Conservation (phyloP, 345 rosid genomes). For the Aquilaria yunnanensis region DNA sequence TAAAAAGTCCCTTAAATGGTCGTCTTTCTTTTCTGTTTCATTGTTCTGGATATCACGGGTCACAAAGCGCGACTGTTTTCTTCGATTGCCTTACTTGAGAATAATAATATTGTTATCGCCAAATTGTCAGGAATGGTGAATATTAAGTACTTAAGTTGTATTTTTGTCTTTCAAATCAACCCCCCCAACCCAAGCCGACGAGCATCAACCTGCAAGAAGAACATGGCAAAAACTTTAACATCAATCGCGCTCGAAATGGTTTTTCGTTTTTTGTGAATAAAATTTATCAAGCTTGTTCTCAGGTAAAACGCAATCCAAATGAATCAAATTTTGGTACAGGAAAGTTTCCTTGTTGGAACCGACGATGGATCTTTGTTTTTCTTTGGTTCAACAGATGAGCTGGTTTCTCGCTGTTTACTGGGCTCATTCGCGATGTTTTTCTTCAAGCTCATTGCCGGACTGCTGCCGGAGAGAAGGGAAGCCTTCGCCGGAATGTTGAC, state of each 20-base stretch:
- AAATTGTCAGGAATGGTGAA: no score
- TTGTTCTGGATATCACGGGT: no score
- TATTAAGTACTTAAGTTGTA: no score
- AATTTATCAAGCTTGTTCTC: not conserved
- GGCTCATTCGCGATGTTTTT: slow-evolving; percentile 13
- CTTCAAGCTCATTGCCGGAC: slow-evolving; percentile 14
- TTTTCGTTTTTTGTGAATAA: no score
- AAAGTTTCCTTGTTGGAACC: no score
- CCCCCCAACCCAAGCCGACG: not conserved
- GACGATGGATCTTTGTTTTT: not conserved
- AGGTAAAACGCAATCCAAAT: not conserved
- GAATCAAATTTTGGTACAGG: not conserved
- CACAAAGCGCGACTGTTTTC: no score
- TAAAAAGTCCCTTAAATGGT: not conserved
- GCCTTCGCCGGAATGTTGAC: slow-evolving; percentile 22
- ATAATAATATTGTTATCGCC: no score
- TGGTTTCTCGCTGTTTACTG: slow-evolving; percentile 14
- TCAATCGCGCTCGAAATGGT: no score
- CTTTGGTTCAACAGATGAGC: slow-evolving; percentile 9
- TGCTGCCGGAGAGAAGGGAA: slow-evolving; percentile 46
- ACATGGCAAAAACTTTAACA: no score
- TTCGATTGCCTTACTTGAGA: no score
- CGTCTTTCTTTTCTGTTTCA: no score
- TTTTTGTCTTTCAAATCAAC: not conserved
- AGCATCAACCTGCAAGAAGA: no score